phyloP scores from a whole-genome alignment of 2,329 filamentous ascomycete species.

The Phoma sp. region DNA sequence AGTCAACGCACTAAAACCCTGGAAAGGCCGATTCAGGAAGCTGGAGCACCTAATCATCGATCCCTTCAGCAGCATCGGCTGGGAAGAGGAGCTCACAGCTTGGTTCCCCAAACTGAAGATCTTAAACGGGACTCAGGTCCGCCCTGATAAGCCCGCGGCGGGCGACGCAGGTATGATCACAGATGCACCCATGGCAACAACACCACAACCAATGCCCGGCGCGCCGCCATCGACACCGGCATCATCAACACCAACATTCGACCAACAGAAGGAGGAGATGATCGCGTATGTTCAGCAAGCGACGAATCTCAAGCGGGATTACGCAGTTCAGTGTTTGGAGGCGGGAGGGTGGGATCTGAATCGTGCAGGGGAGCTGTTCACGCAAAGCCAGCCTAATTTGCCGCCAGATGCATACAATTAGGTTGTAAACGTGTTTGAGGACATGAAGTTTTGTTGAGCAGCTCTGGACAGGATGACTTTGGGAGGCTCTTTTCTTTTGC shows the following conservation, averaged over 20 bases:
- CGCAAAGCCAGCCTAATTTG: constrained; percentile 69
- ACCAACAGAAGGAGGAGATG: constrained; percentile 70
- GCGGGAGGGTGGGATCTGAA: constrained; percentile 83
- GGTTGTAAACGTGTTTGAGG: not conserved
- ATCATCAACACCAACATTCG: not conserved
- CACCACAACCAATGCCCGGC: constrained; percentile 50
- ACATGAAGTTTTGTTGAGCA: constrained; percentile 2
- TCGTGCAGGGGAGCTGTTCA: constrained; percentile 76
- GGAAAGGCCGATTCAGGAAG: constrained; percentile 79
- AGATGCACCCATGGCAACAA: constrained; percentile 44
- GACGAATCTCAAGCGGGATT: constrained; percentile 81
- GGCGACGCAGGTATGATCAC: constrained; percentile 33
- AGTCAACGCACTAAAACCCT: constrained; percentile 72
- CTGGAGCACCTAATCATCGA: constrained; percentile 81
- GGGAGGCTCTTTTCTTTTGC: not conserved
- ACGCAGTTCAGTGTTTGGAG: constrained; percentile 80
- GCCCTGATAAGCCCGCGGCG: constrained; percentile 66
- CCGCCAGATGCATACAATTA: constrained; percentile 53
- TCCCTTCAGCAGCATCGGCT: constrained; percentile 55
- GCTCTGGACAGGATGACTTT: not conserved
- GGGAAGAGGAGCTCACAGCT: constrained; percentile 72
- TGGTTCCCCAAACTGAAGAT: constrained; percentile 85
- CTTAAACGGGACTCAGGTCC: constrained; percentile 77
- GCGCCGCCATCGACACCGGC: constrained; percentile 48
- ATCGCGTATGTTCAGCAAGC: constrained; percentile 73